Evolutionary conservation across 2,329 filamentous ascomycete genomes (phyloP), one percentile per base, ranked within the genome.

Genomic region (Diaporthe ilicicola): DNA sequence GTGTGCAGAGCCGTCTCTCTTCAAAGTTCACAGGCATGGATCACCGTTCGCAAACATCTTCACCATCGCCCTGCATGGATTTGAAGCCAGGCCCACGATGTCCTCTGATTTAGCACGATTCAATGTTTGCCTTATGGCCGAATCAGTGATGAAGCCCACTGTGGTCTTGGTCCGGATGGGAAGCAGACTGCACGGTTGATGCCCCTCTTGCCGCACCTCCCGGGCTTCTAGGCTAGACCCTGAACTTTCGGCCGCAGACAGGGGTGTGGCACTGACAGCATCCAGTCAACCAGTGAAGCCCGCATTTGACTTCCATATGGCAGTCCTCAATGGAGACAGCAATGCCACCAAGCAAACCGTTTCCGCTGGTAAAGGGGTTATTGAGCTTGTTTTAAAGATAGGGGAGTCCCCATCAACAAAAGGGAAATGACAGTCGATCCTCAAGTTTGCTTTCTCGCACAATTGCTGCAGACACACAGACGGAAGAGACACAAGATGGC

Each of bases 401-500:
- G 15, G 15, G 9, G 4, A 19, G 13, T 48, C 15, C 13, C 29
- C n/a, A 32, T 17, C 10, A 24, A 17, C 19, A 9, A 22, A 22
- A 48, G 3, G 19, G 42, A 12, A 34, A 48, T 22, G 27, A 13
- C 22, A 13, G 3, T 62, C 34, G 59, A 48, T 3, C 8, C 24
- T 6, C 34, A 37, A 27, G 13, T 13, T 34, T 48, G n/a, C 10
- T 6, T 9, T 7, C 34, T n/a, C 2, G n/a, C n/a, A 48, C 15
- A 34, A 9, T 4, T 19, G 24, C 12, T 3, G 12, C 54, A 42
- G 42, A 19, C 7, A 62, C 12, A 32, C 27, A 13, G 13, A 62
- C 27, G 34, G 19, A 19, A 64, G n/a, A 29, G 15, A 19, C 44
- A 64, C n/a, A 53, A 76, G 74, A 76, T 75, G 73, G 72, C 67